Evolutionary conservation across 2,329 filamentous ascomycete genomes (phyloP), one percentile per base, ranked within the genome.

Genomic region (Fusarium nematophilum): DNA sequence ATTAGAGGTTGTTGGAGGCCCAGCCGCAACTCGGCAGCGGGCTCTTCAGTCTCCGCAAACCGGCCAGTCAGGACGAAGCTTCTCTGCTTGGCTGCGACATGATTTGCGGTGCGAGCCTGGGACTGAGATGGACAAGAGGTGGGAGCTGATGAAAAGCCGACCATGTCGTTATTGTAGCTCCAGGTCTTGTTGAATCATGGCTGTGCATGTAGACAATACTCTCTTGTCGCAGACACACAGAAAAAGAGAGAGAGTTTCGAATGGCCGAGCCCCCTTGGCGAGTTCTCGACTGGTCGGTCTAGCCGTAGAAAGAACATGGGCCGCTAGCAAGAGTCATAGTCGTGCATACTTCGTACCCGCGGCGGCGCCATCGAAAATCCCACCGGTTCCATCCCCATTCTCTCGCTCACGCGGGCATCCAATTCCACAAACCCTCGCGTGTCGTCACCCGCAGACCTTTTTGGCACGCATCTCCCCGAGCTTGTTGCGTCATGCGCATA

Each of bases 401-500:
- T 49, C 53, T 57, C 58, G 50, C 57, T 64, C 62, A 56, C 57
- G 44, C 52, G 44, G 51, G 40, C 56, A 57, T 36, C 40, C 49
- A 63, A 66, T 60, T 53, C 63, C 37, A 51, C 56, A 45, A 53
- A 53, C 62, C 37, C 33, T 60, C 53, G 44, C 54, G 56, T 64
- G 54, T 31, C 34, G 29, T 62, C 53, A 51, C 38, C 54, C 50
- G 47, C 44, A 63, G 47, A 55, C 26, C 40, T 27, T 34, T 39
- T 34, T 62, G 48, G 48, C 53, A 53, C 53, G 46, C 59, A 49
- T 59, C 48, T 55, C 17, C 39, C 59, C 47, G 30, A 63, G 33
- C 51, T 54, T 61, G 60, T 66, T 72, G 47, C 72, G 74, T 73
- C 74, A 76, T 76, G 74, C 73, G 69, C 71, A 75, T 70, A 68